Evolutionary conservation across 2,329 filamentous ascomycete genomes (phyloP).

Genomic region (Colletotrichum tropicicola): DNA sequence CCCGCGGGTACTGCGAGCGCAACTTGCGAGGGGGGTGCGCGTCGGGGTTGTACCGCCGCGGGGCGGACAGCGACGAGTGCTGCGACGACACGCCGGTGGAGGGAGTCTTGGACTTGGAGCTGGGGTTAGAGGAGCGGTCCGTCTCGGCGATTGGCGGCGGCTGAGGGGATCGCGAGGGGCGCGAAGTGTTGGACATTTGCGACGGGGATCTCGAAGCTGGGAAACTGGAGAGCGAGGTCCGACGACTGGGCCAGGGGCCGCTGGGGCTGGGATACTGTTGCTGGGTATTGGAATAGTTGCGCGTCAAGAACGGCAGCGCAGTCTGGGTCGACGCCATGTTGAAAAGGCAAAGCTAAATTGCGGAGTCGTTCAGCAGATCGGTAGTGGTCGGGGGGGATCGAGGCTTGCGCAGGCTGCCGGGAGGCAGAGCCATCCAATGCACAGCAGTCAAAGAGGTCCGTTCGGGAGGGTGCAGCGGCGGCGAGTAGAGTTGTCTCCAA

Average conservation of each 20-base stretch:
- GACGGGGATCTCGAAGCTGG: conserved; percentile 67
- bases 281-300: conserved; percentile 47
- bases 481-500: conserved; percentile 15
- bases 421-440: conserved; percentile 24
- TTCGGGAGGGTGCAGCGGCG: conserved; percentile 25
- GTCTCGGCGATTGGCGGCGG: conserved; percentile 56
- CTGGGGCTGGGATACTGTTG: conserved; percentile 38
- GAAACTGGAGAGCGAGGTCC: conserved; percentile 72
- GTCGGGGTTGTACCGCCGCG: conserved; percentile 59
- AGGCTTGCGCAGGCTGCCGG: conserved; percentile 25
- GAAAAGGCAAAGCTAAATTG: conserved; percentile 16
- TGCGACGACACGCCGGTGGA: conserved; percentile 67
- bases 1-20: conserved; percentile 80
- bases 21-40: conserved; percentile 63
- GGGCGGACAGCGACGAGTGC: conserved; percentile 66
- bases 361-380: conserved; percentile 20
- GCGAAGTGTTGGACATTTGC: conserved; percentile 63
- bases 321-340: conserved; percentile 51
- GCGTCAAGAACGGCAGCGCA: conserved; percentile 52
- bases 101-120: conserved; percentile 67
- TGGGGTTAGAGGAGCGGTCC: conserved; percentile 67
- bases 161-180: conserved; percentile 65
- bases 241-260: conserved; percentile 43
- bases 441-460: conserved; percentile 17
- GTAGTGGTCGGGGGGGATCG: conserved; percentile 2